These are phyloP conservation scores for Arabidopsis hybrid DNA, from an alignment of 441 rosid genomes.

Conservation along the genomic window DNA sequence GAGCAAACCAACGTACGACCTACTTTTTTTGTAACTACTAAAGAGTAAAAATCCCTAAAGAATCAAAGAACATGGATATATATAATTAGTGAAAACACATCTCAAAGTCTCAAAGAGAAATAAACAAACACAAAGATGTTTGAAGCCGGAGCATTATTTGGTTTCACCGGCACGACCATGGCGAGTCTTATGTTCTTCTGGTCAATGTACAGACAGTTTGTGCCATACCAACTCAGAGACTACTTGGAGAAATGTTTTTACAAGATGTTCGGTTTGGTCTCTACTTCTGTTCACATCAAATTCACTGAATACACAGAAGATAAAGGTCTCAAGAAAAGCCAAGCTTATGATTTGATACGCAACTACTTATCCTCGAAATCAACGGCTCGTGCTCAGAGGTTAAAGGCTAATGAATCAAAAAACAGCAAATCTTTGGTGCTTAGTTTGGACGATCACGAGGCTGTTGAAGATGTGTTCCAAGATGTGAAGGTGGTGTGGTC, in stretches of 20 bases:
- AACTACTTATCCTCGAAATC: slow-evolving; percentile 59
- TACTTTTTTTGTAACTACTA: too few species aligned
- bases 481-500: slow-evolving; percentile 65
- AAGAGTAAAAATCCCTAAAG: too few species aligned
- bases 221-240: not conserved
- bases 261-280: slow-evolving; percentile 41
- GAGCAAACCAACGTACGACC: too few species aligned
- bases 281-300: slow-evolving; percentile 57
- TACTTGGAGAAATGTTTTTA: not conserved
- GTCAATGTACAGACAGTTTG: slow-evolving; percentile 11
- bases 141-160: slow-evolving; percentile 7
- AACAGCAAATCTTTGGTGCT: slow-evolving; percentile 59
- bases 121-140: not conserved
- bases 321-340: slow-evolving; percentile 55
- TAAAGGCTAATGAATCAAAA: slow-evolving; percentile 56
- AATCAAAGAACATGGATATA: too few species aligned
- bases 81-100: not conserved
- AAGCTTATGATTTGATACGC: slow-evolving; percentile 56
- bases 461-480: slow-evolving; percentile 52
- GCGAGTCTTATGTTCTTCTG: slow-evolving; percentile 50
- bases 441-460: slow-evolving; percentile 69
- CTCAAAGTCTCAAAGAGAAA: not conserved
- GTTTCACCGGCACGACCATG: slow-evolving; percentile 20
- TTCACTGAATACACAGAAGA: slow-evolving; percentile 59
- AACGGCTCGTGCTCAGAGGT: slow-evolving; percentile 16